Evolutionary conservation across 257 asterid genomes (phyloP).

Genomic region (Petunia secreta): DNA sequence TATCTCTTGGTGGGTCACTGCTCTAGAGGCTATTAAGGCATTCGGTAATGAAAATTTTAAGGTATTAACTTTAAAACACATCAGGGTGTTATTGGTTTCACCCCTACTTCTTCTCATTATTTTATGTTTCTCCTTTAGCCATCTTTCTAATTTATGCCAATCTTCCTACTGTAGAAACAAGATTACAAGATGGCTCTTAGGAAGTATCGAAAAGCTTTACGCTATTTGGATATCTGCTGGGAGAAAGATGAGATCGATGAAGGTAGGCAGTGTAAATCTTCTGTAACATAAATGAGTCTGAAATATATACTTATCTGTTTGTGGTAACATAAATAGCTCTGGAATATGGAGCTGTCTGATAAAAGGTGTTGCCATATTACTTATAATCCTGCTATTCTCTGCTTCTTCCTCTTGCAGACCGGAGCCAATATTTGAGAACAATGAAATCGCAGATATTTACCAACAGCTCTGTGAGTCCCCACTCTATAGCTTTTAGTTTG

Average conservation of each 20-base stretch:
- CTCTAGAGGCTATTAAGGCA: constrained; percentile 75
- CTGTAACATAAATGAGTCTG: background rate
- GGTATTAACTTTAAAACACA: constrained; percentile 45
- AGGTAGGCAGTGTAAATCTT: constrained; percentile 43
- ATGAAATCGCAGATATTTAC: constrained; percentile 87
- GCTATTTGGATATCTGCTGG: constrained; percentile 94
- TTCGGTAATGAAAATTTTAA: constrained; percentile 87
- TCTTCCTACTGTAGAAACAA: constrained; percentile 67
- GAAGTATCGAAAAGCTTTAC: constrained; percentile 93
- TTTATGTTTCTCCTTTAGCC: background rate
- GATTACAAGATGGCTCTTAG: constrained; percentile 97
- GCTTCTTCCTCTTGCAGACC: constrained; percentile 47
- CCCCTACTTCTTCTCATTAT: background rate
- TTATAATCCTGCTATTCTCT: background rate
- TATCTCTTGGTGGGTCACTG: constrained; percentile 84
- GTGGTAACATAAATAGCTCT: background rate
- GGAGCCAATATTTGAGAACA: constrained; percentile 69
- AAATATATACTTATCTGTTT: background rate
- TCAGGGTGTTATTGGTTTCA: background rate
- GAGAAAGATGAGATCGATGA: constrained; percentile 97
- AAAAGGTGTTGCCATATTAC: constrained; percentile 20
- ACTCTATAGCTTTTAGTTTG: constrained; percentile 23
- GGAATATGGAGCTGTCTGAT: background rate
- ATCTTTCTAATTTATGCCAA: constrained; percentile 11
- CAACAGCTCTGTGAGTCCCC: constrained; percentile 87